Base-by-base conservation (phyloP, 2,329 filamentous ascomycete species). In the Mycogone perniciosa region DNA sequence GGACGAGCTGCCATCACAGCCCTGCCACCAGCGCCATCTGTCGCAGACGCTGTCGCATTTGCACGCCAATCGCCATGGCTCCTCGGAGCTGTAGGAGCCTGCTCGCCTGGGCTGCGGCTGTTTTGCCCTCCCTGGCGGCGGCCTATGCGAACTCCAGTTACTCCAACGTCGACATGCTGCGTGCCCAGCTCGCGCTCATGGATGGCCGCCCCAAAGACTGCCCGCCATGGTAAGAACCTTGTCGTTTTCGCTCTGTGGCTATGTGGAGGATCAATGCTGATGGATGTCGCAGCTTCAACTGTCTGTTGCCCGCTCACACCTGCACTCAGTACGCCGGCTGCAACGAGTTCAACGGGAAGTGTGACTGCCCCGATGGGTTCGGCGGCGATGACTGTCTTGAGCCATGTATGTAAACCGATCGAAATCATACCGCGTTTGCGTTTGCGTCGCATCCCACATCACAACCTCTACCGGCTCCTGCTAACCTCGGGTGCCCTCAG, bases 311-410 rank as follows among this genome's bases (percentile, higher is more conserved):
- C 30, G 89, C 88, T 56, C 95, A 96, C 68, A 84, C 83, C 56
- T 99, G 93, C 69, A 84, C 88, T 56, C 93, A 99, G 71, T 99
- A 87, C 66, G 87, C 90, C 34, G 78, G 83, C 33, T 99, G 93
- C 69, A 95, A 93, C 68, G 82, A 86, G 62, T 90, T 84, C 63
- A 95, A 89, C 62, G 93, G 93, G 45, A 91, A 95, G 75, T 99
- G 93, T 71, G 80, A 85, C 53, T 99, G 93, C 67, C 91, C 92
- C 7, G 78, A 89, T 13, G 93, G 93, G 34, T 99, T 95, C 65
- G 93, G 91, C 54, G 92, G 92, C 52, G 89, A 96, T 62, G 91
- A 97, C 70, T 99, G 93, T 64, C 82, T 95, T 45, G 76, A 88
- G 62, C 93, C 95, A 60, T 73, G 83, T 86, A 71, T 59, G 79